These are phyloP conservation scores for Chernovozyma sophiae-reginae DNA, from an alignment of 1,139 yeast species.

Conservation along the genomic window DNA sequence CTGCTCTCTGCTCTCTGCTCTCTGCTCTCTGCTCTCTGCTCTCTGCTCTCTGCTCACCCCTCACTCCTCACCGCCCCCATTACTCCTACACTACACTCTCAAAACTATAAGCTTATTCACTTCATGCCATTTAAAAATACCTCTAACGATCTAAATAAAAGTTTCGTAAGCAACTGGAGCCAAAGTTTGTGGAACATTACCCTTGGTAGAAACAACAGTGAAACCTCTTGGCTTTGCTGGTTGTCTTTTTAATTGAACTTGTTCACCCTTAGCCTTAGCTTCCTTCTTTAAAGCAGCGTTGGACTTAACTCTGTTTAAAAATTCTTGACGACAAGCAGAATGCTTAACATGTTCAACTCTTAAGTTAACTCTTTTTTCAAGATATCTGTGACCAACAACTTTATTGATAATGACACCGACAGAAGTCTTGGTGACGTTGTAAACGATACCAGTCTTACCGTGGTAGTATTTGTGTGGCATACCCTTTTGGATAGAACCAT, in stretches of 20 bases:
- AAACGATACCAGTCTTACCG: slow-evolving; percentile 99
- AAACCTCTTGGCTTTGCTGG: slow-evolving; percentile 97
- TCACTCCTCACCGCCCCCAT: no score
- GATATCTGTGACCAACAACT: slow-evolving; percentile 98
- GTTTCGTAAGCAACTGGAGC: slow-evolving; percentile 99
- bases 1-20: no score
- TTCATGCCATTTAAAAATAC: slow-evolving; percentile 6
- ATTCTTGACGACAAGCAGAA: slow-evolving; percentile 99
- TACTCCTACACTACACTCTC: no score
- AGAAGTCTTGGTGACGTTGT: slow-evolving; percentile 97
- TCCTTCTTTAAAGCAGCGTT: slow-evolving; percentile 92
- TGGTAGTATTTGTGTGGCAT: slow-evolving; percentile 99
- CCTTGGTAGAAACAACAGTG: slow-evolving; percentile 72
- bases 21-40: no score
- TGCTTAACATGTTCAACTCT: slow-evolving; percentile 99
- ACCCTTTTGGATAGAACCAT: slow-evolving; percentile 99
- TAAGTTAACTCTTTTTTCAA: slow-evolving; percentile 97
- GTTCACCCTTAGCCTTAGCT: slow-evolving; percentile 93
- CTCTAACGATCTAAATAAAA: slow-evolving; percentile 65
- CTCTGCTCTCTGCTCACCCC: no score
- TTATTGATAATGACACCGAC: slow-evolving; percentile 98
- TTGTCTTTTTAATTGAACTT: slow-evolving; percentile 93
- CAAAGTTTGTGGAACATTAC: slow-evolving; percentile 91
- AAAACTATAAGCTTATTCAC: neutral
- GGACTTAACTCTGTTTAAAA: slow-evolving; percentile 95